phyloP scores from a whole-genome alignment of 2,329 filamentous ascomycete species.

The Nannizziopsis arthrosporioides region DNA sequence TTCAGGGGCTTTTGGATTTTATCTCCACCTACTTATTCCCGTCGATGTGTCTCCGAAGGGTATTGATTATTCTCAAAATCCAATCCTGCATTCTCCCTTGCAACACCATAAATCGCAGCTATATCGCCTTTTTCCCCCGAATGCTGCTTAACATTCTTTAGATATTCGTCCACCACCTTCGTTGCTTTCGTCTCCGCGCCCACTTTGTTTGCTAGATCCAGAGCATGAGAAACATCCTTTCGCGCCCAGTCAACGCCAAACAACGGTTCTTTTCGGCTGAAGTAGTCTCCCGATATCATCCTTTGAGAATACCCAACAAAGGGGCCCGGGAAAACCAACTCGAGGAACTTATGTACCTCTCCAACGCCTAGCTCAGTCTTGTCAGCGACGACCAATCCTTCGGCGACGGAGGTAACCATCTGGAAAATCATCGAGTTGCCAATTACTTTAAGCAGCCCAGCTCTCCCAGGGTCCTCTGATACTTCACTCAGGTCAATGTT shows the following conservation, averaged over 20 bases:
- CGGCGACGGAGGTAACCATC: constrained; percentile 68
- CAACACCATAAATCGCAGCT: constrained; percentile 69
- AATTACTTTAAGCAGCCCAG: constrained; percentile 64
- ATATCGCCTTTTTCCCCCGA: constrained; percentile 63
- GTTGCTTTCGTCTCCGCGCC: constrained; percentile 54
- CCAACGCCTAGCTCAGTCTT: constrained; percentile 63
- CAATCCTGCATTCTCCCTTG: constrained; percentile 61
- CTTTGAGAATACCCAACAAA: constrained; percentile 63
- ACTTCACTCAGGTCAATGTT: constrained; percentile 53
- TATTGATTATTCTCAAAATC: constrained; percentile 57
- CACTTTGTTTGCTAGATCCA: constrained; percentile 50
- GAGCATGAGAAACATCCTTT: constrained; percentile 70
- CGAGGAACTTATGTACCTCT: constrained; percentile 59
- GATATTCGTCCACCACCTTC: constrained; percentile 56
- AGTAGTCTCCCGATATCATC: constrained; percentile 66
- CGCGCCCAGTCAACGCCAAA: constrained; percentile 72
- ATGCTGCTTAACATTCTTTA: constrained; percentile 58
- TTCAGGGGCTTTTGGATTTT: too few species aligned
- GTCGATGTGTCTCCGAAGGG: too few species aligned
- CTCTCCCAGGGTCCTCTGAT: constrained; percentile 53
- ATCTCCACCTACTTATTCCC: too few species aligned
- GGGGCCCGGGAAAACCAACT: constrained; percentile 61
- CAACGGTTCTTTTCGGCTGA: constrained; percentile 61
- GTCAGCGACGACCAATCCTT: constrained; percentile 68
- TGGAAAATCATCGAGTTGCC: constrained; percentile 79